Conservation (phyloP, 768 basidiomycete genomes). For the Panellus pusillus region DNA sequence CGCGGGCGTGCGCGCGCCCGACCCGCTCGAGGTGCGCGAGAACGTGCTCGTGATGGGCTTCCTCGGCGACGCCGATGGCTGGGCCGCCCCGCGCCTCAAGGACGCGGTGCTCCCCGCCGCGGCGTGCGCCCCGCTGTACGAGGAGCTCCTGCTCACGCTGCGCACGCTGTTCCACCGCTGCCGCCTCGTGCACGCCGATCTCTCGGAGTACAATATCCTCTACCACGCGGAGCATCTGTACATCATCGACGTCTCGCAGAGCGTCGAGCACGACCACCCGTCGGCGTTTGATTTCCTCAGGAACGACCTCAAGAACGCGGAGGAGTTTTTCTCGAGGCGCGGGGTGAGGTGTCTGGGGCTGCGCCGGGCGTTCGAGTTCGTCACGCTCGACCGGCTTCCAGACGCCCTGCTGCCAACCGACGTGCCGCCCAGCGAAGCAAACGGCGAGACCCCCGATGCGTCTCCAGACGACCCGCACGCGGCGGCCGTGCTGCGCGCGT, state of each 20-base stretch:
- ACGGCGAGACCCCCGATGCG: neutral
- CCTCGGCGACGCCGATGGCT: conserved; percentile 77
- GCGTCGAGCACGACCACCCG: conserved; percentile 98
- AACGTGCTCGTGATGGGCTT: conserved; percentile 98
- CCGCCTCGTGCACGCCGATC: conserved; percentile 94
- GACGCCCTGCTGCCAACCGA: conserved; percentile 30
- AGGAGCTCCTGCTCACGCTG: conserved; percentile 74
- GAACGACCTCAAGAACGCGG: conserved; percentile 87
- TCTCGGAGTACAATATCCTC: conserved; percentile 97
- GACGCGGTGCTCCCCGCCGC: conserved; percentile 64
- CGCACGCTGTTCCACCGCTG: conserved; percentile 88
- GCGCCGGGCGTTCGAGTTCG: conserved; percentile 83
- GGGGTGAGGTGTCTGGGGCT: conserved; percentile 80
- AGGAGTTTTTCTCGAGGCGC: conserved; percentile 84
- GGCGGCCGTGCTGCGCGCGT: conserved; percentile 23
- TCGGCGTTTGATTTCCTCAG: conserved; percentile 95
- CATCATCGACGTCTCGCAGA: conserved; percentile 98
- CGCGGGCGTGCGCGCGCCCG: conserved; percentile 86
- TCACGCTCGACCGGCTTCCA: conserved; percentile 59
- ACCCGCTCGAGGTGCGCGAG: conserved; percentile 90
- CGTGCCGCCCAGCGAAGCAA: neutral
- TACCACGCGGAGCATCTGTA: conserved; percentile 80
- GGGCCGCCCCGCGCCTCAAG: conserved; percentile 92
- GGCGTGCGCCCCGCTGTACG: conserved; percentile 63
- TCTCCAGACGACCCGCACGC: neutral